Percentiles rank a stretch among this genome's conserved stretches.
Conservation (phyloP, 345 rosid genomes). For the Salix caprea region DNA sequence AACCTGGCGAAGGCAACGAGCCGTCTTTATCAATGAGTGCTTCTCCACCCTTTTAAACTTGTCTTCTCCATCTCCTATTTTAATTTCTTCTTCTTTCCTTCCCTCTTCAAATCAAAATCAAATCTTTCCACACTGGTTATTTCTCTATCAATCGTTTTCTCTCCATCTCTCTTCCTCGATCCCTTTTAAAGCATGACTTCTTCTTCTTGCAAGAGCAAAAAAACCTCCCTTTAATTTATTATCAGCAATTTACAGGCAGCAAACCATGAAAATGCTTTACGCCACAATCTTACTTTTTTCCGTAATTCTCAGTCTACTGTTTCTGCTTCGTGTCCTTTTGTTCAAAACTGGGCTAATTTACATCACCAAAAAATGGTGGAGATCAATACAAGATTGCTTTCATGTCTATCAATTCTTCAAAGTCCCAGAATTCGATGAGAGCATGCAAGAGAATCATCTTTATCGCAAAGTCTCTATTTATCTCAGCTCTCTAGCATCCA, state of each 20-base stretch:
- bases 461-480: constrained; percentile 45
- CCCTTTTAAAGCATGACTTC: background rate
- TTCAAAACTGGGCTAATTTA: constrained; percentile 57
- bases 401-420: constrained; percentile 65
- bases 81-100: background rate
- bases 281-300: constrained; percentile 2
- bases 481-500: constrained; percentile 56
- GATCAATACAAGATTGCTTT: constrained; percentile 40
- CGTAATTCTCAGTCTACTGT: constrained; percentile 1
- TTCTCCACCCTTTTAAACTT: background rate
- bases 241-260: background rate
- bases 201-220: background rate
- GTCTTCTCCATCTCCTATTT: background rate
- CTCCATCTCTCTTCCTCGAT: background rate
- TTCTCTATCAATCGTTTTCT: background rate
- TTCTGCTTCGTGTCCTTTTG: constrained; percentile 31
- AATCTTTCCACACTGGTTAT: background rate
- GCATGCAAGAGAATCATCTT: constrained; percentile 60
- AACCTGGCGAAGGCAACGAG: constrained; percentile 8
- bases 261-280: constrained; percentile 31
- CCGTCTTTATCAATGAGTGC: background rate
- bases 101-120: background rate
- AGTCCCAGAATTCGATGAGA: constrained; percentile 65
- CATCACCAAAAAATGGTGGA: constrained; percentile 47
- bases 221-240: background rate